Percentiles rank a stretch among this genome's conserved stretches.
Conservation (phyloP, 2,329 filamentous ascomycete species). For the Ilyonectria mors-panacis region DNA sequence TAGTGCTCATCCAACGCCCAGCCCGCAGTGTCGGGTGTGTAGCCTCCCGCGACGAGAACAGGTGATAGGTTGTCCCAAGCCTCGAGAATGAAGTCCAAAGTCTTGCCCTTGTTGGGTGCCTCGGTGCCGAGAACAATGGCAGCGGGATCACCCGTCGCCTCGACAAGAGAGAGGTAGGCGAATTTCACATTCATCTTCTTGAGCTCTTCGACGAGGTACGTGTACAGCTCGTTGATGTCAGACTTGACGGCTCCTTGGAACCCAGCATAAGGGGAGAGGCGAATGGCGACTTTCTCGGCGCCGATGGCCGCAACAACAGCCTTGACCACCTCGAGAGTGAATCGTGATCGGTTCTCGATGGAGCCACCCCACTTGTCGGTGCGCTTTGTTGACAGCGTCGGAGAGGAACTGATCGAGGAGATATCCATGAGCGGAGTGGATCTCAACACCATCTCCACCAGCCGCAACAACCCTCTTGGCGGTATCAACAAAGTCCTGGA, state of each 20-base stretch:
- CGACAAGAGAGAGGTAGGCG: conserved; percentile 50
- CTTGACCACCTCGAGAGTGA: conserved; percentile 62
- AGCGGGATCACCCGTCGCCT: conserved; percentile 46
- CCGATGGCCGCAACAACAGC: conserved; percentile 52
- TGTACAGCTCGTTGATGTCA: conserved; percentile 39
- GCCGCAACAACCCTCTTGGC: conserved; percentile 67
- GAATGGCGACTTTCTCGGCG: conserved; percentile 57
- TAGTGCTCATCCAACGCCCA: conserved; percentile 45
- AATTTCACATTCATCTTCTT: conserved; percentile 48
- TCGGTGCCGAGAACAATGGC: conserved; percentile 25
- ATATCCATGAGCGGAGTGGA: conserved; percentile 67
- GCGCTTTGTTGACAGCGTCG: conserved; percentile 53
- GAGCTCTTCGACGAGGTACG: conserved; percentile 46
- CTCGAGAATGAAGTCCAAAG: conserved; percentile 50
- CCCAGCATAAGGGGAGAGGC: conserved; percentile 52
- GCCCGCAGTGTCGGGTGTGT: conserved; percentile 37
- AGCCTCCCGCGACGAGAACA: conserved; percentile 48
- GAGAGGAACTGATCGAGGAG: conserved; percentile 71
- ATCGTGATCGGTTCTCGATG: conserved; percentile 62
- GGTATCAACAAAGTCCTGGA: conserved; percentile 67
- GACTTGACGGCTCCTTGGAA: conserved; percentile 45
- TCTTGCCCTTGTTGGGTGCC: conserved; percentile 51
- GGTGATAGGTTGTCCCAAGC: conserved; percentile 50
- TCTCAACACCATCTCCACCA: conserved; percentile 76
- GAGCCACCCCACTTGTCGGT: conserved; percentile 67